Conservation (phyloP, 805 yeast species). For the Suhomyces sp. region DNA sequence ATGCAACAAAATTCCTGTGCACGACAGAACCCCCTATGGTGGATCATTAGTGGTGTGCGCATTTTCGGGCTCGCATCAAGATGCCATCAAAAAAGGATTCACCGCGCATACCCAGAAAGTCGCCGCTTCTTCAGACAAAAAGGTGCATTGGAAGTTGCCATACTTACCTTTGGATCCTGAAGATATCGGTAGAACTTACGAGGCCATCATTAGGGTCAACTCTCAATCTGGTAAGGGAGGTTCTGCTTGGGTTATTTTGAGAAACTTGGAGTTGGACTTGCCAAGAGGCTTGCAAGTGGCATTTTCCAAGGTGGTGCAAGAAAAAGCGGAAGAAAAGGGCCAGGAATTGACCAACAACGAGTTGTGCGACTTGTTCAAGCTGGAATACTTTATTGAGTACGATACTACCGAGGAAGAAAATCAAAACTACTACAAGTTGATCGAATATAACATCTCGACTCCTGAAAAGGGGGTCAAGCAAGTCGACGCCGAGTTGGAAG, state of each 20-base stretch:
- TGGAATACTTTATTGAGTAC: conserved; percentile 48
- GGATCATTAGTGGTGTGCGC: conserved; percentile 83
- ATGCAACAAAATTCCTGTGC: conserved; percentile 79
- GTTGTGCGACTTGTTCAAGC: conserved; percentile 61
- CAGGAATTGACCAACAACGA: conserved; percentile 67
- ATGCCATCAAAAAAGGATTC: conserved; percentile 84
- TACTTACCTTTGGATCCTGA: conserved; percentile 82
- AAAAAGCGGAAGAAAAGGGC: conserved; percentile 65
- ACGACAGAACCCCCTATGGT: conserved; percentile 78
- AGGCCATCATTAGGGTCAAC: conserved; percentile 86
- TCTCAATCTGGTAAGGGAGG: conserved; percentile 90
- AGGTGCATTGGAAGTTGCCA: conserved; percentile 66
- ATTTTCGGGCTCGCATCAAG: conserved; percentile 83
- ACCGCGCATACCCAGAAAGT: conserved; percentile 42
- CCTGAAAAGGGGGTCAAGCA: conserved; percentile 40
- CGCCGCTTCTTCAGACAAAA: conserved; percentile 31
- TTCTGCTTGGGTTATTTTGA: conserved; percentile 80
- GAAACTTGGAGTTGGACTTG: conserved; percentile 72
- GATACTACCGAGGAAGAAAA: conserved; percentile 19
- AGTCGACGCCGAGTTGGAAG: conserved; percentile 48
- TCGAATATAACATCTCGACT: conserved; percentile 48
- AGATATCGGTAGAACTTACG: conserved; percentile 86
- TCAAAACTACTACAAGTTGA: conserved; percentile 31
- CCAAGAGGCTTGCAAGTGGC: conserved; percentile 80
- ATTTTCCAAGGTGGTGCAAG: conserved; percentile 69